Evolutionary conservation across 306 rosid species (phyloP).

Genomic region (Sicyos baderoa): DNA sequence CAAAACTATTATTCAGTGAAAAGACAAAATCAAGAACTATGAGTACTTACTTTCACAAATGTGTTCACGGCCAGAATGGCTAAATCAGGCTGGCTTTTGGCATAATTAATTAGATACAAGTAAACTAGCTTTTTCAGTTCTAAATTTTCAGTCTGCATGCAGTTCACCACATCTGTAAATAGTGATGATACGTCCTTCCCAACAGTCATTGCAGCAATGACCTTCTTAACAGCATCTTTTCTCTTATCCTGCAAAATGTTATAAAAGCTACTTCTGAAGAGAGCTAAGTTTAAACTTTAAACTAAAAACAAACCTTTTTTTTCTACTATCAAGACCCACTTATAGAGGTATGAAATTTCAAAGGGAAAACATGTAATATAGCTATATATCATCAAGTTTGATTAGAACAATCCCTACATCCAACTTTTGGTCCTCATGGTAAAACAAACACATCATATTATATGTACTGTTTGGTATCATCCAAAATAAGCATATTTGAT

Average conservation of each 20-base stretch:
- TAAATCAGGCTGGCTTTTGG: slow-evolving; percentile 98
- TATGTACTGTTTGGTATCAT: neutral
- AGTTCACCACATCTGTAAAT: slow-evolving; percentile 93
- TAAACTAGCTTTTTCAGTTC: slow-evolving; percentile 95
- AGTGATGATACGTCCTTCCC: slow-evolving; percentile 97
- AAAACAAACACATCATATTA: neutral
- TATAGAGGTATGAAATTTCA: neutral
- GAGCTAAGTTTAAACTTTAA: neutral
- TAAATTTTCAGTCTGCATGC: slow-evolving; percentile 98
- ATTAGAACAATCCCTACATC: slow-evolving; percentile 5
- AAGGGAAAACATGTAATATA: neutral
- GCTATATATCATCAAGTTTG: neutral
- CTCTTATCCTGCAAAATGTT: slow-evolving; percentile 69
- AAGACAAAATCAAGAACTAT: neutral
- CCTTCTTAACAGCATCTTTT: slow-evolving; percentile 99
- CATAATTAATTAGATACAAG: slow-evolving; percentile 88
- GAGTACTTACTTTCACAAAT: slow-evolving; percentile 75
- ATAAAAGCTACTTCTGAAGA: neutral
- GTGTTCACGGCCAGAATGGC: slow-evolving; percentile 98
- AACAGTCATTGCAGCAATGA: slow-evolving; percentile 98
- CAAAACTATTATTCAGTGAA: neutral
- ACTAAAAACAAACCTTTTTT: neutral
- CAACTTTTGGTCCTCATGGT: neutral
- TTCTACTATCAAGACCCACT: neutral
- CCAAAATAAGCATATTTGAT: neutral